Evolutionary conservation across 2,329 filamentous ascomycete species (phyloP), one percentile per base, ranked within the genome.

Genomic region (Aspergillus chevalieri): DNA sequence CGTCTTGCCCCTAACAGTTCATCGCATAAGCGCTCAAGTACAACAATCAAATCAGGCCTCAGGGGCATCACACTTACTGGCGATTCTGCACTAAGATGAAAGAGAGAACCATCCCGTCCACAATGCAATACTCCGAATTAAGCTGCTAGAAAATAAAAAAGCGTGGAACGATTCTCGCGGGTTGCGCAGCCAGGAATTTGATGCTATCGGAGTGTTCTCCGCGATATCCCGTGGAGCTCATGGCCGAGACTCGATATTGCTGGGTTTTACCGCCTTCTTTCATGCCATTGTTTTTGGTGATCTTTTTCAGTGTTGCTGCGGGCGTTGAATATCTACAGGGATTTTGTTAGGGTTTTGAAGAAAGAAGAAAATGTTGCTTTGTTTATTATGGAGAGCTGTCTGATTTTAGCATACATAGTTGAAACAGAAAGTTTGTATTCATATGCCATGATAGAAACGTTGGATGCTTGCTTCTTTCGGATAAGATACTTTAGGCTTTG

Each of bases 71-170:
- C 15, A 61, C 69, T 61, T 71, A 92, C 87, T 95, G 89, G 60
- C 89, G 83, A 69, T 94, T 94, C 66, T 94, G 89, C 49, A 94
- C 91, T 56, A 94, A 77, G 58, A 94, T 92, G 65, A 94, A 94
- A 47, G 89, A 94, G 61, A 94, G 81, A 68, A 93, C 74, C 74
- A 77, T 77, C 48, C 54, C 62, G 57, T 49, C 33, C 30, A 21
- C 53, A 48, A 48, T 52, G 42, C 3, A n/a, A 6, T 36, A 6
- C n/a, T 36, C 4, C n/a, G 7, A 14, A 6, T 36, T 17, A 17
- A 36, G 14, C 14, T 4, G 34, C 26, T 30, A 30, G 1, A 36
- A 4, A 56, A 52, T 55, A 47, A 52, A 47, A 47, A 48, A 52
- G 57, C 52, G 54, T 55, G 48, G 52, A 50, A 47, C 45, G 43